A percentile compares a stretch with the other conserved stretches of the same genome.
Conservation (phyloP, 805 yeast genomes). For the Kodamaea kaohsiungensis region DNA sequence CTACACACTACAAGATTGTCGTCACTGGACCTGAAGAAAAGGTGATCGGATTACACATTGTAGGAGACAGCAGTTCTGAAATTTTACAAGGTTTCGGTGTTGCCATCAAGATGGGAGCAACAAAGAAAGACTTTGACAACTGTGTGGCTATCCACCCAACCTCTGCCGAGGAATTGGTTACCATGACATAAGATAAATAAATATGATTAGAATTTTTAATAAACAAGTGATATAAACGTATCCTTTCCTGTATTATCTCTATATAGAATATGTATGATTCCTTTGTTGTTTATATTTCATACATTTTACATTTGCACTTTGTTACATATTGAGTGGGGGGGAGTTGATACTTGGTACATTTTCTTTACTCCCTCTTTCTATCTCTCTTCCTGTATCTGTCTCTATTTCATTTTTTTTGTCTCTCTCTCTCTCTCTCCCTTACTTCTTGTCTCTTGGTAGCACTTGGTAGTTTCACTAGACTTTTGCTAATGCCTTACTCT, state of each 20-base stretch:
- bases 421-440: not conserved
- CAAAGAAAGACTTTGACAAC: conserved; percentile 90
- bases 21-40: conserved; percentile 81
- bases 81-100: conserved; percentile 98
- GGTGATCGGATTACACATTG: conserved; percentile 91
- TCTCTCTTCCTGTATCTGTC: no score
- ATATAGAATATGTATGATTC: not conserved
- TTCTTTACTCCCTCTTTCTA: no score
- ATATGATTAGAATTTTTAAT: not conserved
- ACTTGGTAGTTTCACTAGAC: no score
- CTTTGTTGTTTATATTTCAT: no score
- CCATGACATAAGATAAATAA: conserved; percentile 47
- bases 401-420: no score
- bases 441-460: no score
- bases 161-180: conserved; percentile 95
- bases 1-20: conserved; percentile 83
- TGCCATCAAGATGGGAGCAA: conserved; percentile 98
- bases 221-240: not conserved
- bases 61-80: conserved; percentile 90
- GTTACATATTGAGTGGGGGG: not conserved
- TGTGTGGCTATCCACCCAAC: conserved; percentile 99
- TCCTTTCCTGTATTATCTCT: not conserved
- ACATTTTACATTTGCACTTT: not conserved
- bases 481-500: conserved; percentile 22
- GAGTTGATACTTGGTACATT: no score